Evolutionary conservation across 2,329 filamentous ascomycete species (phyloP), one percentile per base, ranked within the genome.

Genomic region (Bipolaris gigantea): DNA sequence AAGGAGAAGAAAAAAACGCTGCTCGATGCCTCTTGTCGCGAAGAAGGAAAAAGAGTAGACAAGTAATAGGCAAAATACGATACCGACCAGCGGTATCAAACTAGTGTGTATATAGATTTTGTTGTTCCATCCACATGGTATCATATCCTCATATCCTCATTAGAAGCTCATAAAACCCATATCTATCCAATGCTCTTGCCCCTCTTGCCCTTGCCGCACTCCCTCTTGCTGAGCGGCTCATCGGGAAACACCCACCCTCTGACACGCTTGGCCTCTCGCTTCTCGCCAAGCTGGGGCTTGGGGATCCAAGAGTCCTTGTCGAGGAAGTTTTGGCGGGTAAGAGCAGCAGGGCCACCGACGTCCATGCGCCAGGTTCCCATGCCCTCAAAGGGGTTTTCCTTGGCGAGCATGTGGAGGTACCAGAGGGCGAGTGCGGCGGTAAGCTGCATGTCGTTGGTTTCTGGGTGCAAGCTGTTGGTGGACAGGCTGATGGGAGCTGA

Each of bases 201-300:
- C 43, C 69, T 66, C 60, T 67, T 70, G 1, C 72, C 70, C 42
- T 70, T 63, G 0, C 71, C 72, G 48, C 69, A 79, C 77, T 92
- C 89, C 75, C 89, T 86, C 65, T 88, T 80, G 8, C 86, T 85
- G 10, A 92, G 79, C 3, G 85, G 80, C 65, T 92, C 89, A 66
- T 92, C 88, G 1, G 89, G 89, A 76, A 85, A 82, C 0, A 90
- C 83, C 89, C 89, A 92, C 0, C 89, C 89, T 27, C 89, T 77
- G 2, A 83, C 80, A 19, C 88, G 76, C 83, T 91, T 92, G 18
- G 88, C 86, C 75, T 89, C 87, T 53, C 85, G 78, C 85, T 89
- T 94, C 83, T 89, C 88, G 30, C 81, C 87, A 63, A 84, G 80
- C 78, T 86, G 89, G 46, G 85, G 80, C 68, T 83, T 85, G 9